Base-by-base conservation (phyloP, 345 rosid genomes). In the Isatis tinctoria region DNA sequence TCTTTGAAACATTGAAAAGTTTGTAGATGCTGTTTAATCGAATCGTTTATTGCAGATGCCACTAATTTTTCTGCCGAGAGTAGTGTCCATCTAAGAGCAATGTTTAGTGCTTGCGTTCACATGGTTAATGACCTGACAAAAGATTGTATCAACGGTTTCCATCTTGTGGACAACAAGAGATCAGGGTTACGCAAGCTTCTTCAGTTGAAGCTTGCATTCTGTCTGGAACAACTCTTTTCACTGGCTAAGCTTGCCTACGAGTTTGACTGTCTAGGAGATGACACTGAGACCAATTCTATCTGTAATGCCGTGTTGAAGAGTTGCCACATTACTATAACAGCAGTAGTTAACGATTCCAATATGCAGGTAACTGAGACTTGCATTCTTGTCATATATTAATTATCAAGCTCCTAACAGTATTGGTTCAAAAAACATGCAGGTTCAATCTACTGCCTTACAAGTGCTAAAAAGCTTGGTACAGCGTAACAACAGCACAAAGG, bases 361-460 rank as follows among this genome's bases (percentile, higher is more conserved):
- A 35, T 84, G 59, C 95, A 94, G 95, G 98, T 91, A 80, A 35
- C 22, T 44, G 18, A 41, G 72, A 51, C 60, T 70, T 66, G n/a
- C 24, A 12, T 40, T 17, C 70, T 12, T 74, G 66, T 49, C 65
- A n/a, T 57, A n/a, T 73, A 16, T 64, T 60, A 43, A 37, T 60
- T 70, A 28, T 54, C 43, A 63, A 60, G 49, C 54, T 16, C 17
- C 65, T 69, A 45, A 74, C 53, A 65, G 26, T 40, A 54, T 65
- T 28, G 69, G 58, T 53, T 35, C 26, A 77, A 65, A 60, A 1
- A 24, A 32, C 66, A 39, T 51, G 52, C 81, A 95, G 99, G 96
- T 92, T 77, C 97, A 86, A 83, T 93, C 85, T 69, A 83, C 86
- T 74, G 91, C 90, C 37, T 82, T 95, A 81, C 99, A 92, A 84